Percentiles rank a stretch among this genome's conserved stretches.
phyloP scores from a whole-genome alignment of 345 rosid species.

The Eucalyptus cloeziana region DNA sequence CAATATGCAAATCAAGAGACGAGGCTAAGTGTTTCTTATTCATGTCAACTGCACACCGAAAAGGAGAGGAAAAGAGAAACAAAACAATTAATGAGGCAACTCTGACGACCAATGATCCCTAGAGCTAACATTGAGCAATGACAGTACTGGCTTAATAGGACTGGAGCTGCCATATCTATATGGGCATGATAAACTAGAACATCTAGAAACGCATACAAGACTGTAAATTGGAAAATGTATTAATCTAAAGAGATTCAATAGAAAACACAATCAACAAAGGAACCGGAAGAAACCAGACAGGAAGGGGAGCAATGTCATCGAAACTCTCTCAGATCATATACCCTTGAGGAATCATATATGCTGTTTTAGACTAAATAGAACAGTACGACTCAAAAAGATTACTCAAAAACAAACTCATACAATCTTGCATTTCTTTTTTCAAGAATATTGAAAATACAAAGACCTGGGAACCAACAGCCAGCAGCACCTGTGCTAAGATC shows the following conservation, averaged over 20 bases:
- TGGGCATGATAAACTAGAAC: background rate
- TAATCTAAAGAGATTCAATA: background rate
- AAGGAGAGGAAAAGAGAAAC: background rate
- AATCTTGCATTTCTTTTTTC: background rate
- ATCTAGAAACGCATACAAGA: background rate
- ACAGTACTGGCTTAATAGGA: background rate
- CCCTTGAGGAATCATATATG: background rate
- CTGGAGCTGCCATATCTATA: background rate
- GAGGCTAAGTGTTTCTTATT: background rate
- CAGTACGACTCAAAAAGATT: background rate
- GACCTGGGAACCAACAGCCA: background rate
- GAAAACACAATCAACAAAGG: background rate
- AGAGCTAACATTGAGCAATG: background rate
- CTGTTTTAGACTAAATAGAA: background rate
- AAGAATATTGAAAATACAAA: background rate
- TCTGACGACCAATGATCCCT: background rate
- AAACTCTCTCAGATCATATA: background rate
- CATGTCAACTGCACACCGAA: background rate
- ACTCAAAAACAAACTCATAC: background rate
- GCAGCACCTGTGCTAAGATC: background rate
- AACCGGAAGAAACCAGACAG: background rate
- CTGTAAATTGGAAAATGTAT: background rate
- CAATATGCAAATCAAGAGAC: background rate
- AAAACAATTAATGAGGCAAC: background rate
- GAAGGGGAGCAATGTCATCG: background rate